A percentile compares a stretch with the other conserved stretches of the same genome.
Evolutionary conservation across 2,329 filamentous ascomycete genomes (phyloP).

Genomic region (Pleoardoris graminearum): DNA sequence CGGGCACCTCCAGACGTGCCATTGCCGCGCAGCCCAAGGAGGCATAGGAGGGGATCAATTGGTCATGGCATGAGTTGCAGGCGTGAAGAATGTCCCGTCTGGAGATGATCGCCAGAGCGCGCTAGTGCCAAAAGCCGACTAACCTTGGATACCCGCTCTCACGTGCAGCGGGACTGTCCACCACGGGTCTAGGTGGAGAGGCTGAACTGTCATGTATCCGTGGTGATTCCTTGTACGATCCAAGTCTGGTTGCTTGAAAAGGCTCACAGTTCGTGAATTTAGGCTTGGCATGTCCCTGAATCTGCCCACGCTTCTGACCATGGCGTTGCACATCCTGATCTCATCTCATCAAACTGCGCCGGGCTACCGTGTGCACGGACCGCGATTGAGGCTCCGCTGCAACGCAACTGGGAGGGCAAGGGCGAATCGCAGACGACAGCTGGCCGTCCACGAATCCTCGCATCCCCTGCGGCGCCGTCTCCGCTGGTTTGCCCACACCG

Average conservation of each 20-base stretch:
- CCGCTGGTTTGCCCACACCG: background rate
- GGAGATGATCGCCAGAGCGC: conserved; percentile 1
- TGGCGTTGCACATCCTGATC: background rate
- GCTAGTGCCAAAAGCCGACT: background rate
- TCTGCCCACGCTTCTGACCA: too few species aligned
- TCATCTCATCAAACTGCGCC: conserved; percentile 1
- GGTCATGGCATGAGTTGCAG: conserved; percentile 17
- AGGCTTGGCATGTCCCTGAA: too few species aligned
- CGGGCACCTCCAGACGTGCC: conserved; percentile 26
- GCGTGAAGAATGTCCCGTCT: background rate
- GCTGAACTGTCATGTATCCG: too few species aligned
- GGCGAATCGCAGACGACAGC: conserved; percentile 12
- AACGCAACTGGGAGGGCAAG: conserved; percentile 5
- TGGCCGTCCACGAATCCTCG: conserved; percentile 4
- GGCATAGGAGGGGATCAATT: conserved; percentile 37
- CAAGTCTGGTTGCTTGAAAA: too few species aligned
- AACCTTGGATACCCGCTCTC: background rate
- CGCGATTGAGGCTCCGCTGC: conserved; percentile 8
- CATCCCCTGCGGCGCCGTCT: background rate
- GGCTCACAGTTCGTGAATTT: too few species aligned
- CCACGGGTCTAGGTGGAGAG: too few species aligned
- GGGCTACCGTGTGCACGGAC: conserved; percentile 8
- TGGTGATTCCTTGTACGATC: too few species aligned
- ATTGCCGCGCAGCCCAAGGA: conserved; percentile 34
- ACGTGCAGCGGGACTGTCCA: too few species aligned